These are phyloP conservation scores for Globisporangium paroecandrum DNA, from an alignment of 352 stramenopile genomes.

Conservation along the genomic window DNA sequence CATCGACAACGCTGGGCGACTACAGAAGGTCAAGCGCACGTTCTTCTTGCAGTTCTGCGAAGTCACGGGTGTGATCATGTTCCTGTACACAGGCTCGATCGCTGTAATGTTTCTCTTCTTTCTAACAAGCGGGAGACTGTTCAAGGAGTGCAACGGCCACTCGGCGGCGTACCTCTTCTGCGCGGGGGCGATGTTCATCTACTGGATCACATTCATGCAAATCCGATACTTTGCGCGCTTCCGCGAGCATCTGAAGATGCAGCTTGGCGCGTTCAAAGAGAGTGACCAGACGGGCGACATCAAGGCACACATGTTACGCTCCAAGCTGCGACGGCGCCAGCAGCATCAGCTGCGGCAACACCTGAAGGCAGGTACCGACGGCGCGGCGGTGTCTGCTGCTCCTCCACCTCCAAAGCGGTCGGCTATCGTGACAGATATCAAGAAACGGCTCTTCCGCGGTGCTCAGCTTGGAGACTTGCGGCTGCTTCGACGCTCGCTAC, in stretches of 20 bases:
- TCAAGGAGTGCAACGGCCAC: slow-evolving; percentile 47
- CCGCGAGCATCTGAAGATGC: slow-evolving; percentile 83
- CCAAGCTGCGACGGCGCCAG: slow-evolving; percentile 48
- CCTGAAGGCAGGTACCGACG: slow-evolving; percentile 16
- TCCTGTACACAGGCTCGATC: slow-evolving; percentile 49
- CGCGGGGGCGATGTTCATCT: slow-evolving; percentile 40
- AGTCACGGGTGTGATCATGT: slow-evolving; percentile 52
- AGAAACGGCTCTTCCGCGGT: slow-evolving; percentile 72
- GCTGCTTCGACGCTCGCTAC: slow-evolving; percentile 52
- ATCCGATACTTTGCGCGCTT: slow-evolving; percentile 73
- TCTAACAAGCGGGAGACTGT: slow-evolving; percentile 49
- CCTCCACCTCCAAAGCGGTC: slow-evolving; percentile 23
- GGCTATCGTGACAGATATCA: slow-evolving; percentile 46
- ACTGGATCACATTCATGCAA: slow-evolving; percentile 59
- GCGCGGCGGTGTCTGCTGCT: neutral
- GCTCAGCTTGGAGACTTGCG: slow-evolving; percentile 63
- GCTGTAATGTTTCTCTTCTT: slow-evolving; percentile 54
- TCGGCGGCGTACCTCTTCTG: slow-evolving; percentile 47
- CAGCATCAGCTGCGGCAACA: slow-evolving; percentile 31
- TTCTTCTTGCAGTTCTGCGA: slow-evolving; percentile 77
- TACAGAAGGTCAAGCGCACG: slow-evolving; percentile 80
- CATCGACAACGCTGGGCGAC: slow-evolving; percentile 46
- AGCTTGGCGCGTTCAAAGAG: slow-evolving; percentile 78
- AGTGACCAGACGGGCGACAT: slow-evolving; percentile 79
- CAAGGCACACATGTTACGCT: slow-evolving; percentile 59